Base-by-base conservation (phyloP, 495 filamentous ascomycete genomes). In the Neurospora sp. region DNA sequence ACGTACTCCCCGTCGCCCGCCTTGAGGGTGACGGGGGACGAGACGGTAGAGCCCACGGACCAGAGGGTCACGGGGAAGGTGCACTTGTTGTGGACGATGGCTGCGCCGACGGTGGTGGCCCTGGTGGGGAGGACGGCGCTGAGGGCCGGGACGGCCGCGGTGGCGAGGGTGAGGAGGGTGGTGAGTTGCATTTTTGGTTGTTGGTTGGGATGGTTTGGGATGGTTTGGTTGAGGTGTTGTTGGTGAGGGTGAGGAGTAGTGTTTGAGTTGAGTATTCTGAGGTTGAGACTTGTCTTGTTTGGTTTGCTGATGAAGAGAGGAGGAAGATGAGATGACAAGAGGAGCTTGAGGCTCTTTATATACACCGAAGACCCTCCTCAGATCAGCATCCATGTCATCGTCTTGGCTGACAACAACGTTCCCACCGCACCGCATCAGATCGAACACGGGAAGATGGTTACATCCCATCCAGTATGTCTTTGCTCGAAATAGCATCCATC, bases 51-150 rank as follows among this genome's bases (percentile, higher is more conserved):
- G 69, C 86, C 88, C 59, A 90, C 88, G 14, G 86, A 87, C 87
- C 87, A 89, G 71, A 88, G 76, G 74, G 88, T 86, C 59, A 89
- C 82, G 37, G 82, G 73, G 70, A 68, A 40, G 71, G 71, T 16
- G 81, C 86, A 89, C 69, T 83, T 83, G 80, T 90, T 90, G 71
- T 80, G 72, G 11, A 90, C 86, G 69, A 82, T 71, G 69, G 88
- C 88, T 69, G 80, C 79, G 76, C 87, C 87, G 65, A 86, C 77
- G 59, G 88, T 86, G 59, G 74, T 69, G 74, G 68, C 75, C 8
- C 74, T 48, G 39, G 77, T 9, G 44, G 53, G 53, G 3, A 35
- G 8, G 2, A 18, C 6, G 27, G 27, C 3, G 22, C 5, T 6
- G 12, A 61, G 27, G 53, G 27, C 27, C 2, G 53, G 22, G 20